Percentiles rank a stretch among this genome's conserved stretches.
Conservation (phyloP, 1,284 basidiomycete genomes). For the Agroathelia rolfsii region DNA sequence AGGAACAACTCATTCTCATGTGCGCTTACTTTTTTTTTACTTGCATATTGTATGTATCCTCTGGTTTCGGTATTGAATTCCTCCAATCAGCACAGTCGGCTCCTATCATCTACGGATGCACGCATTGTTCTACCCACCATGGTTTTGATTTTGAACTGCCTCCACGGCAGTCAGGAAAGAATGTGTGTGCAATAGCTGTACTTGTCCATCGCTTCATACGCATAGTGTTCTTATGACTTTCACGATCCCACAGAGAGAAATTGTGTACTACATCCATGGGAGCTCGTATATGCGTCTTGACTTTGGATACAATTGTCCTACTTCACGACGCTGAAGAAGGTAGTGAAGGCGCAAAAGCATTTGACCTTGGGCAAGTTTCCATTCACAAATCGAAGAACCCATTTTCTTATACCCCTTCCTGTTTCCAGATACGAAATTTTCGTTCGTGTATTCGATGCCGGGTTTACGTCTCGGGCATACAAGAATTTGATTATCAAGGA, state of each 20-base stretch:
- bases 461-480: conserved; percentile 40
- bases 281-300: conserved; percentile 44
- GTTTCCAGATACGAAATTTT: conserved; percentile 46
- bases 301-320: conserved; percentile 59
- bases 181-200: conserved; percentile 35
- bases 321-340: conserved; percentile 57
- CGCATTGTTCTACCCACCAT: conserved; percentile 53
- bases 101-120: conserved; percentile 59
- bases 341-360: conserved; percentile 51
- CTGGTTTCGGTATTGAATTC: no score
- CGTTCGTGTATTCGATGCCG: conserved; percentile 40
- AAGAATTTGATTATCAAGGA: conserved; percentile 41
- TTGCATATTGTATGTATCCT: conserved; percentile 13
- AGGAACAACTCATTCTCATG: conserved; percentile 70
- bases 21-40: conserved; percentile 26
- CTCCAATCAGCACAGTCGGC: conserved; percentile 41
- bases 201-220: conserved; percentile 2
- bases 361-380: conserved; percentile 59
- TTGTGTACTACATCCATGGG: conserved; percentile 44
- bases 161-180: conserved; percentile 41
- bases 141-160: conserved; percentile 66
- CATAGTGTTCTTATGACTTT: conserved; percentile 13
- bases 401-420: conserved; percentile 5
- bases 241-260: conserved; percentile 34
- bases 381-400: conserved; percentile 7